phyloP scores from a whole-genome alignment of 805 yeast species.

The Candida fluviatilis region DNA sequence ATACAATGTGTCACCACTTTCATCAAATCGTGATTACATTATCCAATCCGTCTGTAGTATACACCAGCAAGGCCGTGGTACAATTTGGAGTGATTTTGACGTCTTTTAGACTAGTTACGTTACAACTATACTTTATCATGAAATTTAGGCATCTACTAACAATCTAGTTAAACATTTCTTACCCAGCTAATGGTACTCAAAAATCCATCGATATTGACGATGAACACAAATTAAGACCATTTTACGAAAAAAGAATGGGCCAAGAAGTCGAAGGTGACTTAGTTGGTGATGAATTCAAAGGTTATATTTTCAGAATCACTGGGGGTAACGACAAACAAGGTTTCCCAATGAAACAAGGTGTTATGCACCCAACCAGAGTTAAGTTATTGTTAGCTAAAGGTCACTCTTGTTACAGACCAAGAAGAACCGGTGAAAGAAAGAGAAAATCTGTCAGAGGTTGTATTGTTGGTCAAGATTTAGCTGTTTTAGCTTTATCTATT shows the following conservation, averaged over 20 bases:
- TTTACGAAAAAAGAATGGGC: constrained; percentile 99
- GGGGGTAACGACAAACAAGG: constrained; percentile 99
- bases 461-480: constrained; percentile 94
- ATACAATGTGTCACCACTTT: too few species aligned
- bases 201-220: constrained; percentile 97
- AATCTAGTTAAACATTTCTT: constrained; percentile 91
- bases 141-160: too few species aligned
- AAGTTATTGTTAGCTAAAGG: constrained; percentile 91
- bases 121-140: too few species aligned
- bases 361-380: constrained; percentile 99
- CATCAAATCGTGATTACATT: too few species aligned
- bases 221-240: constrained; percentile 96
- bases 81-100: too few species aligned
- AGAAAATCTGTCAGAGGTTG: constrained; percentile 99
- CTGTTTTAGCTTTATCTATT: constrained; percentile 89
- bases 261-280: constrained; percentile 99
- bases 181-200: constrained; percentile 99
- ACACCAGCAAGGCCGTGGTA: too few species aligned
- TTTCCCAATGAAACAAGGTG: constrained; percentile 99
- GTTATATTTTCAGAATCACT: constrained; percentile 96
- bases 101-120: too few species aligned
- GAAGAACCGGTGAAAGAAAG: constrained; percentile 99
- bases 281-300: constrained; percentile 98
- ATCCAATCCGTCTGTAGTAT: too few species aligned
- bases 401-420: constrained; percentile 98